A percentile compares a stretch with the other conserved stretches of the same genome.
Evolutionary conservation across 192 early-diverging fungal genomes (phyloP).

Genomic region (Chytriomyces sp.): DNA sequence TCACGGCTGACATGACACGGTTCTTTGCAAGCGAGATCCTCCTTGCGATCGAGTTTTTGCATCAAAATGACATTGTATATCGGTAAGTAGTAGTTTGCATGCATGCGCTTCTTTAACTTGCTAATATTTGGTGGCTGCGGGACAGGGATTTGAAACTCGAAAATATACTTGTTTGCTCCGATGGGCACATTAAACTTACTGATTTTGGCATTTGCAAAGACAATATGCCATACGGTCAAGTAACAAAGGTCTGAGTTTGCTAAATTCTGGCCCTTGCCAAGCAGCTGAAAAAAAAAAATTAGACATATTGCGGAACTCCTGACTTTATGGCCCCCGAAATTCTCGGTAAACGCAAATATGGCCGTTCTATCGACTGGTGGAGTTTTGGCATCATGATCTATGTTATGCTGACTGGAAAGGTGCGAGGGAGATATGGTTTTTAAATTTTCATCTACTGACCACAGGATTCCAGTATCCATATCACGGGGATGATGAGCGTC

Average conservation of each 20-base stretch:
- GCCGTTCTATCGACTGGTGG: conserved; percentile 98
- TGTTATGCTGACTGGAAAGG: conserved; percentile 81
- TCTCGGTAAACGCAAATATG: conserved; percentile 87
- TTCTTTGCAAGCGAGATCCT: conserved; percentile 96
- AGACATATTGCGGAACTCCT: conserved; percentile 74
- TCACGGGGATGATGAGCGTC: conserved; percentile 91
- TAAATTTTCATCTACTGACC: not conserved
- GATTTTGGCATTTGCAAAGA: conserved; percentile 98
- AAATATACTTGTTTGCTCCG: conserved; percentile 83
- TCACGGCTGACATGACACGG: conserved; percentile 88
- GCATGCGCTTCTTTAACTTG: too few relatives aligned
- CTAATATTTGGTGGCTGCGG: too few relatives aligned
- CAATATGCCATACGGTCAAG: conserved; percentile 56
- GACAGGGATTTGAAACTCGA: conserved; percentile 89
- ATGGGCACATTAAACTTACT: conserved; percentile 96
- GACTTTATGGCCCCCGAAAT: conserved; percentile 99
- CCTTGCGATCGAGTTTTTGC: conserved; percentile 94
- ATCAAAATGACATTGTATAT: conserved; percentile 91
- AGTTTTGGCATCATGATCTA: conserved; percentile 86
- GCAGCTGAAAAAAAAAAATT: not conserved
- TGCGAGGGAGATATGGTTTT: not conserved
- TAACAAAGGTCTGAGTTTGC: conserved; percentile 35
- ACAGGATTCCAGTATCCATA: conserved; percentile 76
- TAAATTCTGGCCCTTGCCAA: not conserved
- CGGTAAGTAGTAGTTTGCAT: conserved; percentile 44